Base-by-base conservation (phyloP, 1,284 basidiomycete genomes). In the Leccinum pachyderme region DNA sequence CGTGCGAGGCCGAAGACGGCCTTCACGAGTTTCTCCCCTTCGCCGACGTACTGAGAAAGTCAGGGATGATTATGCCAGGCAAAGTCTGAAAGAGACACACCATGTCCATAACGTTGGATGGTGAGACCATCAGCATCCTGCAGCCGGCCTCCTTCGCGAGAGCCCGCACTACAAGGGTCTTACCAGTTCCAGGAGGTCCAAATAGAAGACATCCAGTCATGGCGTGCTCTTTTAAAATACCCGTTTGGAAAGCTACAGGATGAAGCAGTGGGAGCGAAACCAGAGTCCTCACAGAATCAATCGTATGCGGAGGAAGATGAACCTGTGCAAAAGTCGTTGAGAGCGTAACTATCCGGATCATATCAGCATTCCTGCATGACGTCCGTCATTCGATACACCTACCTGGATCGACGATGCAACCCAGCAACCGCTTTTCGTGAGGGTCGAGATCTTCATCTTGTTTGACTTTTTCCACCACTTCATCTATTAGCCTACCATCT, bases 21-120 rank as follows among this genome's bases (percentile, higher is more conserved):
- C 54, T 87, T 86, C 46, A 98, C 91, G 41, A 97, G 87, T 69
- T 97, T 95, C 71, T 98, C 95, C 43, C 93, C 93, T 77, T 98
- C 95, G 33, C 93, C 93, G 32, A 95, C 91, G 72, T 94, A 96
- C 92, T 92, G 70, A 63, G 62, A 59, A 49, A 65, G 9, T 39
- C 47, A 56, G 43, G 59, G 27, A 22, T 51, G 18, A 52, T 61
- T 29, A 59, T 43, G 15, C 9, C 24, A n/a, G 22, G 15, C 15
- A 32, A 48, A 47, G 47, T 11, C 55, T 24, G 48, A 33, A 46
- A 29, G 49, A 33, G 12, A 58, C 77, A 53, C 61, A 91, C 90
- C 91, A 93, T 92, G 66, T 93, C 90, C 87, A 92, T 90, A 45
- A 93, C 87, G 63, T 93, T 91, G 2, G 89, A 91, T 12, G 91